Conservation (phyloP, 345 rosid genomes). For the Angophora floribunda region DNA sequence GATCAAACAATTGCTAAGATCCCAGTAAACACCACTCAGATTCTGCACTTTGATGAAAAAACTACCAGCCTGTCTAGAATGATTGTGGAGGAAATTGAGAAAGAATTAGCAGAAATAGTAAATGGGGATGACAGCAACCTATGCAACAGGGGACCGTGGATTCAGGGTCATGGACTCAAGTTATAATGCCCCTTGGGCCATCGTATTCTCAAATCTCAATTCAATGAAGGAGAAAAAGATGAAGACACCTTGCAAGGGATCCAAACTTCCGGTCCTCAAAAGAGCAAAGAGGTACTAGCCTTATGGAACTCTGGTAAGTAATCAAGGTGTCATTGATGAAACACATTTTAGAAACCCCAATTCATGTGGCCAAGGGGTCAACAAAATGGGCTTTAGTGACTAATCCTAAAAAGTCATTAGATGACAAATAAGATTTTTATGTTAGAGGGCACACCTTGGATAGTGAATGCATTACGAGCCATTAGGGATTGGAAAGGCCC, state of each 20-base stretch:
- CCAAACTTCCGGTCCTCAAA: no score
- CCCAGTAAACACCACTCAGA: not conserved
- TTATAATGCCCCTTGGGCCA: no score
- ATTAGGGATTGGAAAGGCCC: not conserved
- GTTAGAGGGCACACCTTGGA: not conserved
- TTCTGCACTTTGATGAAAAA: not conserved
- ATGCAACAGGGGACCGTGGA: not conserved
- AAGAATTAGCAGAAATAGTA: not conserved
- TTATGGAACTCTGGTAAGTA: no score
- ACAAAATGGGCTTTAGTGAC: not conserved
- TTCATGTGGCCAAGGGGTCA: not conserved
- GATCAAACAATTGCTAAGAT: not conserved
- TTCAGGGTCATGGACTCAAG: not conserved
- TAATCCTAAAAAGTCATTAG: rapidly evolving
- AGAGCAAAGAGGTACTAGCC: no score
- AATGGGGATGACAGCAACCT: rapidly evolving
- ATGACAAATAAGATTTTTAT: no score
- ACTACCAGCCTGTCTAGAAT: not conserved
- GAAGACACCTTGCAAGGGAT: no score
- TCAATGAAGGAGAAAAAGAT: no score
- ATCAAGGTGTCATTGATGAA: no score
- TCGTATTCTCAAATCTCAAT: no score
- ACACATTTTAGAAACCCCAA: no score
- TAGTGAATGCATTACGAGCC: not conserved
- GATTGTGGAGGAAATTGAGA: not conserved